Conservation (phyloP, 2,329 filamentous ascomycete species). For the Fusarium luffae region DNA sequence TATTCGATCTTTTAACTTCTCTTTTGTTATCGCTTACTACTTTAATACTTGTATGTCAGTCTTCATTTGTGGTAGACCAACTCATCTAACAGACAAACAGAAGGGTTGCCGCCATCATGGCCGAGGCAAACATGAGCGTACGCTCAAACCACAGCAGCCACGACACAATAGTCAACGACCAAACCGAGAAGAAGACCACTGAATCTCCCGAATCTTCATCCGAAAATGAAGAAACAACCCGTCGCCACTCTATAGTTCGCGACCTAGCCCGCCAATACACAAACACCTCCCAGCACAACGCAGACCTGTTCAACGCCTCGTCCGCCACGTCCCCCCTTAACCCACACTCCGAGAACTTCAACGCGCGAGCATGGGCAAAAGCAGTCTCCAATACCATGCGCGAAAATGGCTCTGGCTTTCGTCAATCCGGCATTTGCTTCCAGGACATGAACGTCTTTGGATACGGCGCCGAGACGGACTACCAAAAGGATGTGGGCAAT, state of each 20-base stretch:
- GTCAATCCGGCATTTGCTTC: conserved; percentile 54
- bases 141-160: conserved; percentile 32
- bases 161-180: conserved; percentile 30
- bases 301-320: conserved; percentile 28
- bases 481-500: conserved; percentile 57
- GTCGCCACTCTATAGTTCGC: conserved; percentile 37
- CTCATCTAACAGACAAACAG: background rate
- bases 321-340: conserved; percentile 58
- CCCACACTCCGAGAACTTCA: conserved; percentile 62
- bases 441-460: conserved; percentile 58
- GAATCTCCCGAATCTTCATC: background rate
- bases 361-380: conserved; percentile 55
- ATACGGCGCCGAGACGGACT: conserved; percentile 60
- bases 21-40: conserved; percentile 11
- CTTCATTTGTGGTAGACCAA: too few species aligned
- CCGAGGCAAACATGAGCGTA: conserved; percentile 17
- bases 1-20: conserved; percentile 1
- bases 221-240: conserved; percentile 37
- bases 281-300: conserved; percentile 21
- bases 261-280: conserved; percentile 35
- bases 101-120: conserved; percentile 11
- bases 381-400: conserved; percentile 41
- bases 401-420: conserved; percentile 44
- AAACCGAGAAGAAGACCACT: background rate
- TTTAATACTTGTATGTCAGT: conserved; percentile 26